Conservation (phyloP, 228 moss, liverwort and hornwort species). For the Sphagnum fallax region DNA sequence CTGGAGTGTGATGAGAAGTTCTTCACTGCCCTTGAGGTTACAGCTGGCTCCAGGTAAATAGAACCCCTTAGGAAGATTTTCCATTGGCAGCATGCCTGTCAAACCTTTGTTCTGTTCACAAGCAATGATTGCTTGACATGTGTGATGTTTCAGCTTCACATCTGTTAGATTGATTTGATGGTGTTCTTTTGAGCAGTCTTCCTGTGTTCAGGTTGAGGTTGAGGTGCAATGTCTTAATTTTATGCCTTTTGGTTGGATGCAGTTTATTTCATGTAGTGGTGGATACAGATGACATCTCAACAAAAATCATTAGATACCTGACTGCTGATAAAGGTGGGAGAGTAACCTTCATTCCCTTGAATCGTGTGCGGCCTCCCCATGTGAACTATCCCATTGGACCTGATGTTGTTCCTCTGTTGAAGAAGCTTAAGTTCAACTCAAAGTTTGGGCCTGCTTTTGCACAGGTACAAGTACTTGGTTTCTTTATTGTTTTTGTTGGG, state of each 20-base stretch:
- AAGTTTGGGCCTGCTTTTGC: constrained; percentile 34
- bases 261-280: constrained; percentile 84
- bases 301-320: constrained; percentile 86
- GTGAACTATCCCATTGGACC: constrained; percentile 47
- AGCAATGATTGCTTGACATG: not conserved
- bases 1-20: constrained; percentile 58
- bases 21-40: constrained; percentile 52
- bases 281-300: constrained; percentile 92
- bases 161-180: too few species aligned
- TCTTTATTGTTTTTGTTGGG: not conserved
- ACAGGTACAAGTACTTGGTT: constrained; percentile 13
- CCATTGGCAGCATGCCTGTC: too few species aligned
- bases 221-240: too few species aligned
- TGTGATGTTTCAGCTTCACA: not conserved
- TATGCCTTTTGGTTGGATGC: constrained; percentile 1
- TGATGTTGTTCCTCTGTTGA: constrained; percentile 50
- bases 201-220: too few species aligned
- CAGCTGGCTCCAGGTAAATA: constrained; percentile 38
- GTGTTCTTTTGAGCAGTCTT: not conserved
- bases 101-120: too few species aligned
- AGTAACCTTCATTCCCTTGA: constrained; percentile 83
- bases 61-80: not conserved
- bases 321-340: constrained; percentile 92
- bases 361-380: constrained; percentile 28
- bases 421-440: constrained; percentile 26